phyloP scores from a whole-genome alignment of 495 filamentous ascomycete genomes.

The Cudoniella acicularis region DNA sequence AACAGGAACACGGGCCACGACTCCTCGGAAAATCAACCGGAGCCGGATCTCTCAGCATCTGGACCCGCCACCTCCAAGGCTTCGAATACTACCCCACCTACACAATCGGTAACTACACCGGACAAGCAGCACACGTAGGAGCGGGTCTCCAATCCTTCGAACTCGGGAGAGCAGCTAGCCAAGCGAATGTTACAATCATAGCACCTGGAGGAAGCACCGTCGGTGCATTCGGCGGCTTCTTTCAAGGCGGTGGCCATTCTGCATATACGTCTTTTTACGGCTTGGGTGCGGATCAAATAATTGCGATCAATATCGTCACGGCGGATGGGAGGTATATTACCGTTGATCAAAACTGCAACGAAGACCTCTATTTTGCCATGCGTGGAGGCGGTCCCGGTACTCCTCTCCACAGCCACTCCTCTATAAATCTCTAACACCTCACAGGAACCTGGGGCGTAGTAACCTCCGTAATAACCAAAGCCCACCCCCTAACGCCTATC shows the following conservation, averaged over 20 bases:
- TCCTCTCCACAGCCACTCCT: not conserved
- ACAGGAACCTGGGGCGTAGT: conserved; percentile 18
- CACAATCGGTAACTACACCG: conserved; percentile 30
- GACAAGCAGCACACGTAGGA: conserved; percentile 39
- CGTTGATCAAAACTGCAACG: conserved; percentile 25
- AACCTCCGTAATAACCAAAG: conserved; percentile 12
- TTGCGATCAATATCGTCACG: conserved; percentile 58
- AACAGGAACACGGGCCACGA: conserved; percentile 60
- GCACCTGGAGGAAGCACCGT: conserved; percentile 37
- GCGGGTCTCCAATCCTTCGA: conserved; percentile 56
- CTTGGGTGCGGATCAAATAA: conserved; percentile 57
- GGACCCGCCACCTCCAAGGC: conserved; percentile 22
- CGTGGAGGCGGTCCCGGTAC: conserved; percentile 41
- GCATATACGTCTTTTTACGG: conserved; percentile 51
- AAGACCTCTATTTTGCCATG: conserved; percentile 56
- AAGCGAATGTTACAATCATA: conserved; percentile 46
- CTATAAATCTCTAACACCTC: not conserved
- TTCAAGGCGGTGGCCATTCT: conserved; percentile 60
- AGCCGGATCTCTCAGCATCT: conserved; percentile 17
- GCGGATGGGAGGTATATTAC: conserved; percentile 47
- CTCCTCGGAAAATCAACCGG: conserved; percentile 39
- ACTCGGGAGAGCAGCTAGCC: conserved; percentile 40
- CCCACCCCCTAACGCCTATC: not conserved
- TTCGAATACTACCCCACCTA: conserved; percentile 12
- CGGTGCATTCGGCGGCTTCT: conserved; percentile 46